A percentile compares a stretch with the other conserved stretches of the same genome.
Conservation (phyloP, 306 rosid species). For the Hippophae tibetana region DNA sequence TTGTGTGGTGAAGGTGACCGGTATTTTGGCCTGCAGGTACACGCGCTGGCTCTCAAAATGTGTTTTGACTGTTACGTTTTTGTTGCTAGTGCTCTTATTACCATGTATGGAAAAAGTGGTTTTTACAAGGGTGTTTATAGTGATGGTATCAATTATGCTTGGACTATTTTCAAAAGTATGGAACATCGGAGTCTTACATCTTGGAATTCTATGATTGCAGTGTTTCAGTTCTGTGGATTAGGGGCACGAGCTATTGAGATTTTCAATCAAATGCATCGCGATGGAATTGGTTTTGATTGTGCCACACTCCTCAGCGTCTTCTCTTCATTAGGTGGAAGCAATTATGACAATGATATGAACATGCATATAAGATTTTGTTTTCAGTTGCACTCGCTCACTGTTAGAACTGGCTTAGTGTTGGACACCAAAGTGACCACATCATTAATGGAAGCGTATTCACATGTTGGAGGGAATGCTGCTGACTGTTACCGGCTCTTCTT, state of each 20-base stretch:
- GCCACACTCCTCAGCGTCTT: constrained; percentile 54
- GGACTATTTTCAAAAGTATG: constrained; percentile 56
- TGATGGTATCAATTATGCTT: constrained; percentile 35
- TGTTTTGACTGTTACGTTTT: constrained; percentile 48
- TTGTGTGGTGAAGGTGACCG: constrained; percentile 27
- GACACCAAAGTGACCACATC: constrained; percentile 65
- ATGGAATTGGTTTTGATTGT: constrained; percentile 56
- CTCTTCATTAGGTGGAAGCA: constrained; percentile 40
- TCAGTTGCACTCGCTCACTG: constrained; percentile 57
- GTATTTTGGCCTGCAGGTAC: constrained; percentile 62
- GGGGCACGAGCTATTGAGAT: constrained; percentile 44
- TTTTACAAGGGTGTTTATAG: constrained; percentile 18
- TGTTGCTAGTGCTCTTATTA: constrained; percentile 77
- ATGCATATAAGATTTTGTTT: constrained; percentile 33
- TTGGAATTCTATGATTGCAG: constrained; percentile 89
- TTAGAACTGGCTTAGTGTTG: constrained; percentile 46
- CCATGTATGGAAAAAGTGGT: constrained; percentile 61
- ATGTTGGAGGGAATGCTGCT: constrained; percentile 45
- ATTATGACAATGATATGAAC: constrained; percentile 13
- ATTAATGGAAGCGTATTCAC: constrained; percentile 54
- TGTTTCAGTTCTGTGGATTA: constrained; percentile 52
- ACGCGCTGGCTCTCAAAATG: constrained; percentile 60
- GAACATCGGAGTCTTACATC: constrained; percentile 49
- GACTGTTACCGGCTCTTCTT: constrained; percentile 61
- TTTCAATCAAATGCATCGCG: constrained; percentile 46